Percentiles rank a stretch among this genome's conserved stretches.
Evolutionary conservation across 768 basidiomycete genomes (phyloP).

Genomic region (Leucocoprinus birnbaumii): DNA sequence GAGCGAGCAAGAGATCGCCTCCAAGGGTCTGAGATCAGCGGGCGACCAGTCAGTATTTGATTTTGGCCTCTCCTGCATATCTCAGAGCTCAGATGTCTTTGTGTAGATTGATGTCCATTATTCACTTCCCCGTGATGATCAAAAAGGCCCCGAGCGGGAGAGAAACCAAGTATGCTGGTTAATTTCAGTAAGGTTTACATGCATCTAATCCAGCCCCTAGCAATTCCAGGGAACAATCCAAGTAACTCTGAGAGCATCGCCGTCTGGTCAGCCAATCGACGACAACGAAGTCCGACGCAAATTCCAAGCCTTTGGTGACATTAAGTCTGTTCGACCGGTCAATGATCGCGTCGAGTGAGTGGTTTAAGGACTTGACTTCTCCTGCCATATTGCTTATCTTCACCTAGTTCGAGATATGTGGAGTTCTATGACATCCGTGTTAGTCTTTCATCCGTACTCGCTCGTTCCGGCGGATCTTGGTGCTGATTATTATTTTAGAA

Average conservation of each 20-base stretch:
- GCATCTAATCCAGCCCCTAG: slow-evolving; percentile 24
- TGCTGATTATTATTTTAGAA: slow-evolving; percentile 41
- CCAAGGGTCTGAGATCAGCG: slow-evolving; percentile 86
- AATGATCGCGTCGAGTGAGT: slow-evolving; percentile 62
- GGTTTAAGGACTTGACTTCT: not conserved
- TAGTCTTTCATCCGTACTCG: slow-evolving; percentile 20
- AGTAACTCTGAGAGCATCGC: slow-evolving; percentile 71
- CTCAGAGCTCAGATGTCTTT: slow-evolving; percentile 7
- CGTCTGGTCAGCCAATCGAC: slow-evolving; percentile 67
- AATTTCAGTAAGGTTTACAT: not conserved
- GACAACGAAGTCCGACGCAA: slow-evolving; percentile 84
- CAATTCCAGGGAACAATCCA: slow-evolving; percentile 84
- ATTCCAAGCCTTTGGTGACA: slow-evolving; percentile 88
- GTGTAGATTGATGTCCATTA: slow-evolving; percentile 96
- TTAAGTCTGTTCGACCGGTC: slow-evolving; percentile 73
- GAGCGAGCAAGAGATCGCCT: slow-evolving; percentile 88
- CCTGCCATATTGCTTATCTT: slow-evolving; percentile 4
- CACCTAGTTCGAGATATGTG: slow-evolving; percentile 78
- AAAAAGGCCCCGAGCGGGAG: slow-evolving; percentile 65
- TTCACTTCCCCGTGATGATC: slow-evolving; percentile 88
- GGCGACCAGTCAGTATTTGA: slow-evolving; percentile 70
- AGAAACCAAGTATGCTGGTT: slow-evolving; percentile 72
- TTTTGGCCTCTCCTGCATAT: slow-evolving; percentile 5
- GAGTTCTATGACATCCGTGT: slow-evolving; percentile 92
- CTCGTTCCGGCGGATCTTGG: no score